phyloP scores from a whole-genome alignment of 1,284 basidiomycete species.

The Ustilago esculenta region DNA sequence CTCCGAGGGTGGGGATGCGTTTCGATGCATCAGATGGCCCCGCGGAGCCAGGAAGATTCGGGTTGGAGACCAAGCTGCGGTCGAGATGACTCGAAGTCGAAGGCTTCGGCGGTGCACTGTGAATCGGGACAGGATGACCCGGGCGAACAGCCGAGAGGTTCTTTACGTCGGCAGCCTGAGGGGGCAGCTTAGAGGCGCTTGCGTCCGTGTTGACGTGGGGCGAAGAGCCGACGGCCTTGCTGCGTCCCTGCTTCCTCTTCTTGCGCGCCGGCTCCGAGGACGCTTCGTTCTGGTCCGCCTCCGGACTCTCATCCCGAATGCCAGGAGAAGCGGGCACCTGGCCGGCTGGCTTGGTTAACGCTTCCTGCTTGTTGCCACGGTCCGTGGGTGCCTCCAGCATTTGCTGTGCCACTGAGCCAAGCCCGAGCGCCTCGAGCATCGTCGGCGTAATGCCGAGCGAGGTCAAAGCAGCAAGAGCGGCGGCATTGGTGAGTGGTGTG shows the following conservation, averaged over 20 bases:
- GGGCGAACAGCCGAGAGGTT: neutral
- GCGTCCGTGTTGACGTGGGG: slow-evolving; percentile 9
- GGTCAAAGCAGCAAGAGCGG: slow-evolving; percentile 31
- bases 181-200: slow-evolving; percentile 3
- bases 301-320: slow-evolving; percentile 15
- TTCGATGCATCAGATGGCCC: slow-evolving; percentile 19
- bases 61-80: slow-evolving; percentile 3
- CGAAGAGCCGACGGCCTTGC: slow-evolving; percentile 5
- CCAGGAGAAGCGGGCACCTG: slow-evolving; percentile 9
- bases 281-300: slow-evolving; percentile 11
- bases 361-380: slow-evolving; percentile 4
- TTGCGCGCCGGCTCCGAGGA: slow-evolving; percentile 33
- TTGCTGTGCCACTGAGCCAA: slow-evolving; percentile 37
- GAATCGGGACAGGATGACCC: slow-evolving; percentile 2
- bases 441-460: slow-evolving; percentile 37
- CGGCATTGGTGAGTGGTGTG: slow-evolving; percentile 30
- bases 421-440: slow-evolving; percentile 43
- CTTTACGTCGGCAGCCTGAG: slow-evolving; percentile 1
- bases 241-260: slow-evolving; percentile 39
- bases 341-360: neutral
- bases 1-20: slow-evolving; percentile 43
- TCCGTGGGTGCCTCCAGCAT: slow-evolving; percentile 34
- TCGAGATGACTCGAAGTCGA: neutral
- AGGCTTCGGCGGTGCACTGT: slow-evolving; percentile 6
- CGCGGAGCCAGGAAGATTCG: slow-evolving; percentile 10